These are phyloP conservation scores for Parachaetomium inaequale DNA, from an alignment of 495 filamentous ascomycete species.

Conservation along the genomic window DNA sequence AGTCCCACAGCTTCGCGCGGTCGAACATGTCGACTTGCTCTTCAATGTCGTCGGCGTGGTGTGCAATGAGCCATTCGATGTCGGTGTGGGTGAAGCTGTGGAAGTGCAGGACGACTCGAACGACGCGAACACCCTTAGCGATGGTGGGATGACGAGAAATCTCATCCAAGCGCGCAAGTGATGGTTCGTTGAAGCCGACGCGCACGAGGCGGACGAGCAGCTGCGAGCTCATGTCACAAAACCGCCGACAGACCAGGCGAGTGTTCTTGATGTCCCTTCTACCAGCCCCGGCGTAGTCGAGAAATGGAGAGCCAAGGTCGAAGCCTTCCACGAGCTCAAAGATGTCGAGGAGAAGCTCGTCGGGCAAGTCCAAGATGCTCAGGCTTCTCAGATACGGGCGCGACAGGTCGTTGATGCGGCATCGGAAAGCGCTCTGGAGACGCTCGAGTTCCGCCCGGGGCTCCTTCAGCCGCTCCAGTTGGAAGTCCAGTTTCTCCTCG, in stretches of 20 bases:
- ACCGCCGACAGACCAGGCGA: constrained; percentile 18
- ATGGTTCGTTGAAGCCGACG: constrained; percentile 5
- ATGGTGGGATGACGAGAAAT: constrained; percentile 19
- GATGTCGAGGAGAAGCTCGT: constrained; percentile 16
- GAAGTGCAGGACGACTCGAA: constrained; percentile 10
- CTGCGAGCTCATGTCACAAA: constrained; percentile 8
- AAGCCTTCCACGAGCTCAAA: constrained; percentile 9
- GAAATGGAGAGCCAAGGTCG: not conserved
- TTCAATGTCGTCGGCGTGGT: constrained; percentile 7
- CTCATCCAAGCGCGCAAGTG: constrained; percentile 11
- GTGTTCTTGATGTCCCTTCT: constrained; percentile 7
- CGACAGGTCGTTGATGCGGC: constrained; percentile 2
- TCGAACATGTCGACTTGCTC: too few species aligned
- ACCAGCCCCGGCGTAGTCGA: not conserved
- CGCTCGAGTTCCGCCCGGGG: not conserved
- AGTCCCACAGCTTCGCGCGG: too few species aligned
- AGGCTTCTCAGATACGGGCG: constrained; percentile 5
- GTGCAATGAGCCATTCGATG: not conserved
- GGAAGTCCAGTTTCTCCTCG: not conserved
- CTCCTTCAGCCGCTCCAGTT: not conserved
- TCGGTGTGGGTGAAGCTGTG: not conserved
- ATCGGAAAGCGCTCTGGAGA: not conserved
- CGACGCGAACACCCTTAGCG: constrained; percentile 13
- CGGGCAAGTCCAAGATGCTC: constrained; percentile 13
- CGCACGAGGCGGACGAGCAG: constrained; percentile 12